Percentiles rank a stretch among this genome's conserved stretches.
Evolutionary conservation across 1,139 yeast genomes (phyloP).

Genomic region (Pneumocystis oryctolagi): DNA sequence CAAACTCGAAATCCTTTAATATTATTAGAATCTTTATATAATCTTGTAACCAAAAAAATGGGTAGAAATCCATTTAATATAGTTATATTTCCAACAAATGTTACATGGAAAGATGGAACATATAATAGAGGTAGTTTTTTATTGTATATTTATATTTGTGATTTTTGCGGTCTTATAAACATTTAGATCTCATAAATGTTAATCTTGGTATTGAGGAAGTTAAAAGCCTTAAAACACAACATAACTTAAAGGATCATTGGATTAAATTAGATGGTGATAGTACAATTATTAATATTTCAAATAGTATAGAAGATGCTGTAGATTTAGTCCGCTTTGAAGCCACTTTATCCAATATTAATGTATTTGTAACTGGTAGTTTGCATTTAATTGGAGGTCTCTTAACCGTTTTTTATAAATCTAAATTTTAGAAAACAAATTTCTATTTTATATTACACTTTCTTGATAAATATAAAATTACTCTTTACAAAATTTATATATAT

Average conservation of each 20-base stretch:
- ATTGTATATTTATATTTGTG: background rate
- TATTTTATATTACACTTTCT: no score
- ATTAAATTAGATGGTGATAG: slow-evolving; percentile 31
- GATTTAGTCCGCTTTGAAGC: slow-evolving; percentile 32
- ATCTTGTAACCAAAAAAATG: slow-evolving; percentile 18
- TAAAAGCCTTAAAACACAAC: slow-evolving; percentile 69
- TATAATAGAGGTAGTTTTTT: background rate
- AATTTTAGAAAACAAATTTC: background rate
- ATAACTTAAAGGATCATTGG: slow-evolving; percentile 60
- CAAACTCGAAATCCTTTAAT: slow-evolving; percentile 76
- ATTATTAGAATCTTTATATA: slow-evolving; percentile 41
- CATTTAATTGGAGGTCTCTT: slow-evolving; percentile 89
- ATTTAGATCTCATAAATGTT: slow-evolving; percentile 65
- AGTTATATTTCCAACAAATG: slow-evolving; percentile 77
- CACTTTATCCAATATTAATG: slow-evolving; percentile 21
- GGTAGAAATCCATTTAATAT: slow-evolving; percentile 40
- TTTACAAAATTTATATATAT: no score
- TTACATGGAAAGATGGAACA: slow-evolving; percentile 54
- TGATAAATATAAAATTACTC: no score
- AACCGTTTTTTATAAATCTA: slow-evolving; percentile 48
- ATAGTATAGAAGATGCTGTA: slow-evolving; percentile 64
- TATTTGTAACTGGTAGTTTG: slow-evolving; percentile 82
- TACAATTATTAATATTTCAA: slow-evolving; percentile 41
- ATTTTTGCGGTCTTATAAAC: slow-evolving; percentile 57
- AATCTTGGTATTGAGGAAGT: slow-evolving; percentile 67